Base-by-base conservation (phyloP, 345 rosid genomes). In the Durio zibethinus region DNA sequence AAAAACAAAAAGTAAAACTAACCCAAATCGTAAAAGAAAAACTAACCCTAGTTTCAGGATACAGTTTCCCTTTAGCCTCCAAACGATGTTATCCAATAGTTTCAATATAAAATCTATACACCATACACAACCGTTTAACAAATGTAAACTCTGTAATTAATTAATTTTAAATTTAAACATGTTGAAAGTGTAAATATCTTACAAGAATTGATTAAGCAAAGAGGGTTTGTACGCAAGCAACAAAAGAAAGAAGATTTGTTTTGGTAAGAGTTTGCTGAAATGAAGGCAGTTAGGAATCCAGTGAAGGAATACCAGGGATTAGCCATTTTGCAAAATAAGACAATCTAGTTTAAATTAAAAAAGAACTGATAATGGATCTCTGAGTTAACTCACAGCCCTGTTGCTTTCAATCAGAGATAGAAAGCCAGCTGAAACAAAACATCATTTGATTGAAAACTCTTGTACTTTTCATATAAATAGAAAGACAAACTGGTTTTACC, bases 331-430 rank as follows among this genome's bases (percentile, higher is more conserved):
- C 16, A 47, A 69, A 45, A 45, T 21, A 43, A 43, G 21, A 25
- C 9, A 68, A 68, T 69, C 38, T 15, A 25, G 23, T 47, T 15
- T 47, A 16, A 69, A 48, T 23, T 23, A 16, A 9, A 50, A 50
- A 50, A 20, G 16, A 71, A 50, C 75, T 31, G 18, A n/a, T n/a
- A n/a, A 20, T 50, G 29, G 27, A 50, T 50, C 75, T 71, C 43
- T 50, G 75, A 50, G 75, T 71, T 50, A 50, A 71, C 43, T 50
- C 61, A 31, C 27, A 71, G 40, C 60, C 11, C 74, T 48, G 74
- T 71, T 31, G 27, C 75, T 50, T 71, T 71, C 60, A 71, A 70
- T 18, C 74, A 70, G 60, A 70, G n/a, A n/a, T n/a, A 48, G 12
- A 70, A 31, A 50, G 31, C 23, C 10, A 48, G 36, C 25, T 29